phyloP scores from a whole-genome alignment of 2,329 filamentous ascomycete species.

The Aquanectria penicillioides region DNA sequence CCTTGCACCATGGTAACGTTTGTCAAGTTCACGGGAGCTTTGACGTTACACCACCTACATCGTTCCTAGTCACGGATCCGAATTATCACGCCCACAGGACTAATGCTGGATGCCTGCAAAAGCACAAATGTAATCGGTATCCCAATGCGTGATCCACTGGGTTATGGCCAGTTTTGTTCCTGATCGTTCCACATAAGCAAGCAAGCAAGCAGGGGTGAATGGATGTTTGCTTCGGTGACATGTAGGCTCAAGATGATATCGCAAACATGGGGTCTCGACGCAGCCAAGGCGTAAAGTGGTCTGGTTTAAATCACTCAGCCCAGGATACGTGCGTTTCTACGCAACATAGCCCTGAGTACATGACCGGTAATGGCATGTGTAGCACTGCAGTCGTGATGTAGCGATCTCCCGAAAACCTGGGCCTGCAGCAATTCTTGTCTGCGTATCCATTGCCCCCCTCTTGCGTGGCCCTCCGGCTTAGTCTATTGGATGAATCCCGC shows the following conservation, averaged over 20 bases:
- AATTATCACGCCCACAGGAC: background rate
- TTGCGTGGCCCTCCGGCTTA: conserved; percentile 3
- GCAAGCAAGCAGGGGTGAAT: background rate
- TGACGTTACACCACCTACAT: conserved; percentile 19
- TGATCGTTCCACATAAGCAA: background rate
- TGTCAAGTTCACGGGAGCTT: conserved; percentile 5
- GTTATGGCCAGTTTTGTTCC: too few relatives aligned
- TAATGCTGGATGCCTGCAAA: background rate
- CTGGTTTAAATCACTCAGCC: conserved; percentile 10
- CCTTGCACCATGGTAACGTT: conserved; percentile 5
- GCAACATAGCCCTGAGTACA: background rate
- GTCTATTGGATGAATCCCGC: background rate
- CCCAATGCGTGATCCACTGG: too few relatives aligned
- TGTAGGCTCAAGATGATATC: background rate
- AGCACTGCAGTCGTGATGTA: conserved; percentile 8
- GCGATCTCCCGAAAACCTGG: conserved; percentile 7
- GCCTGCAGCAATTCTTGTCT: conserved; percentile 13
- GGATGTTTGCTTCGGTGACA: background rate
- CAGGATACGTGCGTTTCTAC: background rate
- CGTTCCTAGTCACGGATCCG: conserved; percentile 6
- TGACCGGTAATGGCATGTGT: conserved; percentile 12
- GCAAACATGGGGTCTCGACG: background rate
- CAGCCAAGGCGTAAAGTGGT: conserved; percentile 18
- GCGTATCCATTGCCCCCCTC: background rate
- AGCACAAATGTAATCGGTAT: background rate